A percentile compares a stretch with the other conserved stretches of the same genome.
Conservation (phyloP, 1,284 basidiomycete species). For the Albatrellus sp. region DNA sequence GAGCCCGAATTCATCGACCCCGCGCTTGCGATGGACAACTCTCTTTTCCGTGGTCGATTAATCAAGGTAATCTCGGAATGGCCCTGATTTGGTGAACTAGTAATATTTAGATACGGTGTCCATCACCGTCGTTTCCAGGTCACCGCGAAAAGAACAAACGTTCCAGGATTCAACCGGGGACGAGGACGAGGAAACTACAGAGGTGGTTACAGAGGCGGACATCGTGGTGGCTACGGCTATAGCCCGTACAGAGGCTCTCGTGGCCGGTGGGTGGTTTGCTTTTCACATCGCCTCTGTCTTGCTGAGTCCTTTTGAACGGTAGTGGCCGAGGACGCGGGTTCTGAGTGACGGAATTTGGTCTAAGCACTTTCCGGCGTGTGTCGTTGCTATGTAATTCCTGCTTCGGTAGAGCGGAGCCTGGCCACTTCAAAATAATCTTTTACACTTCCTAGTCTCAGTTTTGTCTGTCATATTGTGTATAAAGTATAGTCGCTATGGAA, state of each 20-base stretch:
- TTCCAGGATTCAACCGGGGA: constrained; percentile 82
- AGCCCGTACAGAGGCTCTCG: constrained; percentile 68
- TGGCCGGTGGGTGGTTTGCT: constrained; percentile 48
- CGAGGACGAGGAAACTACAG: constrained; percentile 56
- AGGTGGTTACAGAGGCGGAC: constrained; percentile 63
- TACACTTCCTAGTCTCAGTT: background rate
- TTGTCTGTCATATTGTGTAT: background rate
- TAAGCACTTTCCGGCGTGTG: constrained; percentile 3
- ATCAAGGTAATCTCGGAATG: constrained; percentile 55
- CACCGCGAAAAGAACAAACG: constrained; percentile 84
- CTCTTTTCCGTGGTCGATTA: constrained; percentile 84
- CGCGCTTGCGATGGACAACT: constrained; percentile 92
- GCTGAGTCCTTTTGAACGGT: constrained; percentile 6
- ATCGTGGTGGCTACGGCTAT: constrained; percentile 48
- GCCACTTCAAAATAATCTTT: background rate
- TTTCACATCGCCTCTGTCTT: background rate
- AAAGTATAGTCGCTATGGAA: background rate
- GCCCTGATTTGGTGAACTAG: background rate
- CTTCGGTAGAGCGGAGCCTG: background rate
- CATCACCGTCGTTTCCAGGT: constrained; percentile 42
- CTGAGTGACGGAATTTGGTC: constrained; percentile 16
- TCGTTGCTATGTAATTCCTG: constrained; percentile 2
- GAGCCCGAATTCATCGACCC: constrained; percentile 90
- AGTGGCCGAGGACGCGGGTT: constrained; percentile 65
- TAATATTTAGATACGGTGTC: background rate